Evolutionary conservation across 1,284 basidiomycete species (phyloP).

Genomic region (Schizophyllum amplum): DNA sequence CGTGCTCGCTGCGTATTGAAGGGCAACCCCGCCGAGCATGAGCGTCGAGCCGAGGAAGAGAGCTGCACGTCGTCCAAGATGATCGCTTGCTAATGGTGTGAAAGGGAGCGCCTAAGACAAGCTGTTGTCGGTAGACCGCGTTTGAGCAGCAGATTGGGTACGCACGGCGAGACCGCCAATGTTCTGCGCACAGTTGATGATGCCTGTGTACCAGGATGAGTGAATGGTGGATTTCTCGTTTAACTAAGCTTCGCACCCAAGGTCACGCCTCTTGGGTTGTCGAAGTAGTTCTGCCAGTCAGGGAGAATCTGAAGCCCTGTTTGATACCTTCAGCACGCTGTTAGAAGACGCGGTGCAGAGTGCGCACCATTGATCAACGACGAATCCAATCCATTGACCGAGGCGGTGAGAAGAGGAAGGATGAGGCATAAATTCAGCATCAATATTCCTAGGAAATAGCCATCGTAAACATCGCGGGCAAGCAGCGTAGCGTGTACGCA

Average conservation of each 20-base stretch:
- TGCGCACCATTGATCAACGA: constrained; percentile 54
- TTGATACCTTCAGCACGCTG: background rate
- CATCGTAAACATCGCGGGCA: background rate
- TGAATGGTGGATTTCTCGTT: constrained; percentile 1
- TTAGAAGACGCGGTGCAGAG: background rate
- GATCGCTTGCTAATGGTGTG: constrained; percentile 50
- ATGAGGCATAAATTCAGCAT: constrained; percentile 50
- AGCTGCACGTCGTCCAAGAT: constrained; percentile 44
- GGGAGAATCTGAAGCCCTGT: constrained; percentile 58
- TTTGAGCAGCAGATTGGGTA: constrained; percentile 3
- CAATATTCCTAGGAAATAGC: constrained; percentile 39
- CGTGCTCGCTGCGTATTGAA: constrained; percentile 41
- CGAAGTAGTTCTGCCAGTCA: constrained; percentile 48
- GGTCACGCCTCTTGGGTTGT: constrained; percentile 39
- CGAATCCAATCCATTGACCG: constrained; percentile 55
- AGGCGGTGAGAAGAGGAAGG: constrained; percentile 50
- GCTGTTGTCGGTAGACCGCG: constrained; percentile 1
- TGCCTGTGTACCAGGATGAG: constrained; percentile 25
- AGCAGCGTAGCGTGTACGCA: constrained; percentile 19
- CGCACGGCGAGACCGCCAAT: constrained; percentile 49
- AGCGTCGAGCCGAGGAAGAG: constrained; percentile 50
- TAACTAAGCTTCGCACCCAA: constrained; percentile 31
- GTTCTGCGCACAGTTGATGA: constrained; percentile 55
- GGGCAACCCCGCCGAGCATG: constrained; percentile 51
- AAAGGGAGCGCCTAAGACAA: constrained; percentile 42